These are phyloP conservation scores for Paramecium sonneborni DNA, from an alignment of 73 alveolate species.

Conservation along the genomic window DNA sequence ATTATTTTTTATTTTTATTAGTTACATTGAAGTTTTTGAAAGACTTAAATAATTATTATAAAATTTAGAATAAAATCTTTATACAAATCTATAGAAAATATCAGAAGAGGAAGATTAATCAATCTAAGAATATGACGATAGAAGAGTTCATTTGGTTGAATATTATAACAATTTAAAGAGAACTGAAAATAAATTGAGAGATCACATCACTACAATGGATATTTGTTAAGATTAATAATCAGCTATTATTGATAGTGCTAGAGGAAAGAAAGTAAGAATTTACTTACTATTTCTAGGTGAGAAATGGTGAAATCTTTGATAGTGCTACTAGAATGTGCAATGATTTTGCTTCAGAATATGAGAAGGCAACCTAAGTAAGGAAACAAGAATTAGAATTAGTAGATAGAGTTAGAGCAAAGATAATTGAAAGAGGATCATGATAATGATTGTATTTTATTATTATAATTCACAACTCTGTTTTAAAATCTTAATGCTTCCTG, in stretches of 20 bases:
- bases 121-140: conserved; percentile 47
- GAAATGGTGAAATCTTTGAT: conserved; percentile 38
- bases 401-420: neutral
- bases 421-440: neutral
- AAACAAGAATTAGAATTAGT: conserved; percentile 21
- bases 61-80: conserved; percentile 31
- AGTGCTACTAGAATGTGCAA: conserved; percentile 30
- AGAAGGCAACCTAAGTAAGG: conserved; percentile 8
- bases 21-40: conserved; percentile 45
- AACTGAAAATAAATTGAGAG: conserved; percentile 56
- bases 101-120: conserved; percentile 56
- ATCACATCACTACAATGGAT: conserved; percentile 39
- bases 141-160: conserved; percentile 56
- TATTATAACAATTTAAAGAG: conserved; percentile 41
- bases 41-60: conserved; percentile 44
- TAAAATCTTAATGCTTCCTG: neutral
- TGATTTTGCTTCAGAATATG: conserved; percentile 33
- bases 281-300: neutral
- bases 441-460: neutral
- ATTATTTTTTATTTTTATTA: neutral
- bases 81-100: conserved; percentile 31
- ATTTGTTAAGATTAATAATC: conserved; percentile 50
- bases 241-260: conserved; percentile 41
- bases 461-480: conserved; percentile 1
- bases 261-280: conserved; percentile 47